Base-by-base conservation (phyloP, 345 rosid species). In the Ceriops tagal region DNA sequence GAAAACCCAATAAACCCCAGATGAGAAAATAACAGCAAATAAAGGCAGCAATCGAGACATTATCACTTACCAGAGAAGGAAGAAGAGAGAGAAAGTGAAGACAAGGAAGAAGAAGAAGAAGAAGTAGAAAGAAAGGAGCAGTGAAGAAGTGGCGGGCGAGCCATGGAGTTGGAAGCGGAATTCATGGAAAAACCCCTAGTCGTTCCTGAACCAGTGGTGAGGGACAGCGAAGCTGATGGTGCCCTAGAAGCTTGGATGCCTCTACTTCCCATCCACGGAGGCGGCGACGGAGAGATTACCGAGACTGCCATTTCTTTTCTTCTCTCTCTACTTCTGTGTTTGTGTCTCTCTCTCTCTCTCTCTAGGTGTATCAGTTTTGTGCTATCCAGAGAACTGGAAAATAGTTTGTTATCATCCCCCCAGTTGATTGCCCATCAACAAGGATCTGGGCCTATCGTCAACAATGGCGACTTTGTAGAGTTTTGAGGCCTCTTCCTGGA, bases 211-310 rank as follows among this genome's bases (percentile, higher is more conserved):
- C 85, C 84, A 8, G 79, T 46, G 65, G 35, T 71, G 13, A 85
- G 83, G 72, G 82, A 61, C 58, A 90, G 80, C 53, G 93, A 86
- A 73, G 97, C 96, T 0, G 88, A 84, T 27, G 89, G 84, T 37
- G 61, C 10, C 24, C 77, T 81, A 51, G 35, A 15, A 24, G 69
- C 27, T 74, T 20, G 68, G 21, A 27, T 51, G 69, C 57, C 62
- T 53, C 75, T 73, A 18, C 60, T 18, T 7, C 80, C 60, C 28
- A 61, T 74, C 79, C 87, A 77, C 24, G 81, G 77, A 21, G 85
- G 61, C 24, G 86, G 75, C 39, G 87, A 71, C 4, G 77, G 49
- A n/a, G 79, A 67, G 37, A 80, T 65, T 18, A 79, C 63, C 19
- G 88, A 83, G 10, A 84, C 56, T 47, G 91, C 92, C 96, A 88